phyloP scores from a whole-genome alignment of 2,329 filamentous ascomycete species.

The Colletotrichum sp. region DNA sequence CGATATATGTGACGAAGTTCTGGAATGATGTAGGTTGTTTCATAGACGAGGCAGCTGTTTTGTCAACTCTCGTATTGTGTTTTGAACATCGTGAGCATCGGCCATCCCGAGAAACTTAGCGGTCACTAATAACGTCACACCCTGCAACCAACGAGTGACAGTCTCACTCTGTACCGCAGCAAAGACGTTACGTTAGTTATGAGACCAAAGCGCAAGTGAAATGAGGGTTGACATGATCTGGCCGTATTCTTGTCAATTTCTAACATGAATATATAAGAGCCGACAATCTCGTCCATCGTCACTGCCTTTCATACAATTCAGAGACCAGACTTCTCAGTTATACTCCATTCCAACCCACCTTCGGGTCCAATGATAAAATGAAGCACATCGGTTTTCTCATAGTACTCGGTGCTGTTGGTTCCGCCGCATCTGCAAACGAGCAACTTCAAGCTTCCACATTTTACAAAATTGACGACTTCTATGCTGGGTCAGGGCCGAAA shows the following conservation, averaged over 20 bases:
- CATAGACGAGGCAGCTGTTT: not conserved
- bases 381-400: not conserved
- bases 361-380: not conserved
- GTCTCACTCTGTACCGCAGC: not conserved
- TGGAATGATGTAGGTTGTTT: not conserved
- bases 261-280: not conserved
- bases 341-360: not conserved
- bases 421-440: not conserved
- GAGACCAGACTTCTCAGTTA: not conserved
- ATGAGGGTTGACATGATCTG: not conserved
- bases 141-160: not conserved
- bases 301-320: not conserved
- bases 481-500: not conserved
- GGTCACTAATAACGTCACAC: not conserved
- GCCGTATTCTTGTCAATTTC: not conserved
- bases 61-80: not conserved
- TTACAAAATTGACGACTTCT: not conserved
- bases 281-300: rapidly evolving
- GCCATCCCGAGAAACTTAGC: not conserved
- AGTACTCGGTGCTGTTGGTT: not conserved
- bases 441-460: not conserved
- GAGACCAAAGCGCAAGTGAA: not conserved
- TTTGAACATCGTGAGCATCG: not conserved
- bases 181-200: not conserved
- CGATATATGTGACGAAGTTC: rapidly evolving